A percentile compares a stretch with the other conserved stretches of the same genome.
Conservation (phyloP, 768 basidiomycete species). For the Hericium rajendrae region DNA sequence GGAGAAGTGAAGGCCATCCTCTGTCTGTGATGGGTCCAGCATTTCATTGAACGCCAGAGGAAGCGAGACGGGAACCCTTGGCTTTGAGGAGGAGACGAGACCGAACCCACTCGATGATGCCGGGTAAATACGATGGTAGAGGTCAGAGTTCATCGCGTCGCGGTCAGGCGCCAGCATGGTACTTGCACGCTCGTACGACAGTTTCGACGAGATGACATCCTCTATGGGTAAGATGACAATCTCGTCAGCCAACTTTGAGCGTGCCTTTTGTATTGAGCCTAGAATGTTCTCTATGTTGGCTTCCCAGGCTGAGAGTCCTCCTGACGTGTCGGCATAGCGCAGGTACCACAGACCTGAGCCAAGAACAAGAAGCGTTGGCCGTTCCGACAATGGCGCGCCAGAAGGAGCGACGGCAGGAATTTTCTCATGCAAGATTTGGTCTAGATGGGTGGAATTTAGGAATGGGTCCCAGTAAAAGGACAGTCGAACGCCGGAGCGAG, state of each 20-base stretch:
- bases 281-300: slow-evolving; percentile 62
- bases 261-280: slow-evolving; percentile 30
- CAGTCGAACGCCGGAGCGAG: slow-evolving; percentile 37
- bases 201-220: slow-evolving; percentile 53
- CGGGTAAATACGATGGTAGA: slow-evolving; percentile 55
- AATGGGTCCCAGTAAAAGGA: slow-evolving; percentile 83
- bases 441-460: slow-evolving; percentile 57
- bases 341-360: slow-evolving; percentile 90
- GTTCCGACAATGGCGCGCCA: slow-evolving; percentile 16
- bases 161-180: slow-evolving; percentile 74
- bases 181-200: slow-evolving; percentile 50
- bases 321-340: slow-evolving; percentile 59
- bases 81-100: neutral
- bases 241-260: slow-evolving; percentile 48
- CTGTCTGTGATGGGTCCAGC: slow-evolving; percentile 62
- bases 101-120: slow-evolving; percentile 10
- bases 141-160: slow-evolving; percentile 85
- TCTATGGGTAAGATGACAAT: slow-evolving; percentile 75
- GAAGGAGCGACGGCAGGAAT: neutral
- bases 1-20: slow-evolving; percentile 80
- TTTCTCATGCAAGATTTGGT: slow-evolving; percentile 5
- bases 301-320: slow-evolving; percentile 75
- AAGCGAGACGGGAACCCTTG: slow-evolving; percentile 33
- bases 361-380: slow-evolving; percentile 63
- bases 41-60: slow-evolving; percentile 78